These are phyloP conservation scores for Paecilomyces sp. DNA, from an alignment of 2,329 filamentous ascomycete species.

Conservation along the genomic window DNA sequence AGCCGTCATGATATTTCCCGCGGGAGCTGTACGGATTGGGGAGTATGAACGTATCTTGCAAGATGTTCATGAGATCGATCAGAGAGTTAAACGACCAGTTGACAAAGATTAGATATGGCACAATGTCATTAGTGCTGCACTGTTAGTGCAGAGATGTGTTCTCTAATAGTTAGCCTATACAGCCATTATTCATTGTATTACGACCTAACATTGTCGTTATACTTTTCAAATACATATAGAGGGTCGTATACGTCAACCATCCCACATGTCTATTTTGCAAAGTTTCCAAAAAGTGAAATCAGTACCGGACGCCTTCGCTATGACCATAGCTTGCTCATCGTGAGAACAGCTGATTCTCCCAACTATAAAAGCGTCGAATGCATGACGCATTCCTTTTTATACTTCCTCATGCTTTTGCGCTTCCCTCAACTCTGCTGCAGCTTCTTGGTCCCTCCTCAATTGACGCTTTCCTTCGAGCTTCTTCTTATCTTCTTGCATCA, in stretches of 20 bases:
- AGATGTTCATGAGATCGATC: slow-evolving; percentile 28
- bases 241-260: neutral
- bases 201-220: too few species aligned
- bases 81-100: slow-evolving; percentile 12
- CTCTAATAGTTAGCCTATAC: neutral
- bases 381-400: neutral
- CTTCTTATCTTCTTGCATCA: slow-evolving; percentile 49
- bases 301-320: neutral
- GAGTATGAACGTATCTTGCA: slow-evolving; percentile 60
- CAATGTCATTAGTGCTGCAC: neutral
- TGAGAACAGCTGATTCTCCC: neutral
- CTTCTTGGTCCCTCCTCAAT: neutral
- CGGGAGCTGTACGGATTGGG: slow-evolving; percentile 63
- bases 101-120: neutral
- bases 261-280: neutral
- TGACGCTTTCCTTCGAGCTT: slow-evolving; percentile 36
- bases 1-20: slow-evolving; percentile 69
- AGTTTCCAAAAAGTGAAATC: neutral
- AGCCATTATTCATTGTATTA: neutral
- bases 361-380: neutral
- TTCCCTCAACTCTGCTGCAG: slow-evolving; percentile 12
- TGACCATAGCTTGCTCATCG: neutral
- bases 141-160: neutral
- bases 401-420: slow-evolving; percentile 8
- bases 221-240: neutral